Percentiles rank a stretch among this genome's conserved stretches.
These are phyloP conservation scores for Chaetomiaceae sp. DNA, from an alignment of 2,329 filamentous ascomycete genomes.

Conservation along the genomic window DNA sequence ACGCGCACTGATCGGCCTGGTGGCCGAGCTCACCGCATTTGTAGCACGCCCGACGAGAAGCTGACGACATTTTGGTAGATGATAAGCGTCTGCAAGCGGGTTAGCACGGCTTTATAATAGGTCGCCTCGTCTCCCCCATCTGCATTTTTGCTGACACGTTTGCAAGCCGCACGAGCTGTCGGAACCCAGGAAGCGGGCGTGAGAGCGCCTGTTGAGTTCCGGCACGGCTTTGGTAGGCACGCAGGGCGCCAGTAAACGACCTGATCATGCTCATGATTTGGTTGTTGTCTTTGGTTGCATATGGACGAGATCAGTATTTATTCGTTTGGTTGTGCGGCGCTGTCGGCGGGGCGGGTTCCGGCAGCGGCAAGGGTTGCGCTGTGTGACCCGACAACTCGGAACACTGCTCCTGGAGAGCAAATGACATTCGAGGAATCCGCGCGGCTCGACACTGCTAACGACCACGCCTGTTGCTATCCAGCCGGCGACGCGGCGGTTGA, in stretches of 20 bases:
- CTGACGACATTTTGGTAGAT: slow-evolving; percentile 60
- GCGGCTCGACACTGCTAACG: background rate
- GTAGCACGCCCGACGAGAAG: slow-evolving; percentile 80
- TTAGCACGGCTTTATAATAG: slow-evolving; percentile 9
- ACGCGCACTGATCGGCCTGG: slow-evolving; percentile 88
- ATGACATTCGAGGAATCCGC: background rate
- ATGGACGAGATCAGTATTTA: background rate
- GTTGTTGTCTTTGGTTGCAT: background rate
- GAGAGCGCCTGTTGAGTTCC: background rate
- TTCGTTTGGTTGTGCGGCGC: background rate
- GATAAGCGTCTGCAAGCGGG: slow-evolving; percentile 1
- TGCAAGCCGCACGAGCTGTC: slow-evolving; percentile 8
- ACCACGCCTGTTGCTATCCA: background rate
- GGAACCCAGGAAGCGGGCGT: background rate
- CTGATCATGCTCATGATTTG: background rate
- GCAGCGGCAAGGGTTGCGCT: slow-evolving; percentile 2
- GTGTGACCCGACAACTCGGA: slow-evolving; percentile 8
- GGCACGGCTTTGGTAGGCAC: background rate
- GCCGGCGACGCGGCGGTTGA: background rate
- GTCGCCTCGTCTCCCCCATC: background rate
- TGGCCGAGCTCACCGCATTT: slow-evolving; percentile 81
- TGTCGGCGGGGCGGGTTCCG: background rate
- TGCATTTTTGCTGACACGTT: slow-evolving; percentile 7
- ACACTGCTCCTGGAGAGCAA: background rate
- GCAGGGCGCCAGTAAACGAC: background rate